Evolutionary conservation across 441 rosid species (phyloP).

Genomic region (Sinapis alba): DNA sequence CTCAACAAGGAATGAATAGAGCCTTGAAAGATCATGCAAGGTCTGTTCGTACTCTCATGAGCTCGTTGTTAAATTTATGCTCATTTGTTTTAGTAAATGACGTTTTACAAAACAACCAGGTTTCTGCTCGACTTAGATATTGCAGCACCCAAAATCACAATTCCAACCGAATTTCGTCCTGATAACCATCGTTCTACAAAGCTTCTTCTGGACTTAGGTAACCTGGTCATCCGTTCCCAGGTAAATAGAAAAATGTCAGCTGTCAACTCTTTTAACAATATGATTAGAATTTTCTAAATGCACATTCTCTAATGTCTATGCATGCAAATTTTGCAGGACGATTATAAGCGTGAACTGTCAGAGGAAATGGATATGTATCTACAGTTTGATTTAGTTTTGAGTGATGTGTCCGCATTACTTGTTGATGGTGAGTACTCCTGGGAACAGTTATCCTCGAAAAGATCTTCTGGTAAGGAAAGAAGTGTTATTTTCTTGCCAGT

Average conservation of each 20-base stretch:
- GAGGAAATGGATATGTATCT: constrained; percentile 77
- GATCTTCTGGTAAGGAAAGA: constrained; percentile 39
- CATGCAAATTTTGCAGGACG: constrained; percentile 66
- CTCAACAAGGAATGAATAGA: constrained; percentile 91
- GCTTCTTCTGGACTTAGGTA: constrained; percentile 96
- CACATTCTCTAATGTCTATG: constrained; percentile 19
- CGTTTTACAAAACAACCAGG: constrained; percentile 55
- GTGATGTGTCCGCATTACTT: constrained; percentile 93
- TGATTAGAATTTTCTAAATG: constrained; percentile 14
- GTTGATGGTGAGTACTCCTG: constrained; percentile 96
- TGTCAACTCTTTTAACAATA: constrained; percentile 12
- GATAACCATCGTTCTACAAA: constrained; percentile 75
- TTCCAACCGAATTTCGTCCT: constrained; percentile 91
- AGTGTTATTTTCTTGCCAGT: constrained; percentile 76
- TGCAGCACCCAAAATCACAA: constrained; percentile 98
- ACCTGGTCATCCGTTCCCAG: constrained; percentile 88
- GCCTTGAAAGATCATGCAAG: constrained; percentile 95
- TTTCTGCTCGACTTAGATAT: constrained; percentile 96
- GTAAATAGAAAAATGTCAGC: constrained; percentile 46
- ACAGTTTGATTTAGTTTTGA: constrained; percentile 92
- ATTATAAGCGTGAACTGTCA: constrained; percentile 48
- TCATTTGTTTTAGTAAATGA: constrained; percentile 26
- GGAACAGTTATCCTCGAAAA: constrained; percentile 53
- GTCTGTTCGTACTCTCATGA: constrained; percentile 45
- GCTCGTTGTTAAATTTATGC: constrained; percentile 17